A percentile compares a stretch with the other conserved stretches of the same genome.
Evolutionary conservation across 371 early-diverging fungal genomes (phyloP).

Genomic region (Actinomortierella wolfii): DNA sequence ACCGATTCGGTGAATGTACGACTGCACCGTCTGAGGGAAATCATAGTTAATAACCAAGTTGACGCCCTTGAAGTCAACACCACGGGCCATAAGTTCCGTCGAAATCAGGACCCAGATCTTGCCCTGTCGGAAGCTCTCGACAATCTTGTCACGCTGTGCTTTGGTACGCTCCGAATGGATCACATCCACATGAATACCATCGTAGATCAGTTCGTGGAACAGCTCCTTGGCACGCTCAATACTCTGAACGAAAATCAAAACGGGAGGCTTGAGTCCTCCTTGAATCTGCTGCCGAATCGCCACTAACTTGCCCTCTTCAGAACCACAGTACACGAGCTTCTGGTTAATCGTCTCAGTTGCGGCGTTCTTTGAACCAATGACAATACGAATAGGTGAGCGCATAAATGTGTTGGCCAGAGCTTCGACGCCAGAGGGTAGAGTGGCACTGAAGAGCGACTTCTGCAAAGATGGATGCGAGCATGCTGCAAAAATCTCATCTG

Average conservation of each 20-base stretch:
- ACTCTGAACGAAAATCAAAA: conserved; percentile 94
- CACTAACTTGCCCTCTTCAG: conserved; percentile 92
- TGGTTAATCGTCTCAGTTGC: conserved; percentile 93
- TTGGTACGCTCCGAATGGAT: conserved; percentile 94
- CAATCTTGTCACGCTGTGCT: conserved; percentile 88
- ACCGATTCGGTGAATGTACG: conserved; percentile 93
- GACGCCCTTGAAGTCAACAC: conserved; percentile 94
- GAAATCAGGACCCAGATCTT: conserved; percentile 95
- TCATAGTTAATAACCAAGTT: conserved; percentile 95
- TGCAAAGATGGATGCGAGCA: conserved; percentile 77
- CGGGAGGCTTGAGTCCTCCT: conserved; percentile 86
- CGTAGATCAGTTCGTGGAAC: conserved; percentile 94
- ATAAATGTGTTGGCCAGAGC: conserved; percentile 87
- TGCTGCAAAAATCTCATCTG: conserved; percentile 87
- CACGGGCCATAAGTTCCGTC: conserved; percentile 97
- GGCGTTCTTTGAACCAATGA: conserved; percentile 91
- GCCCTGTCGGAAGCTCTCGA: conserved; percentile 89
- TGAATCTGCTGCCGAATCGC: conserved; percentile 89
- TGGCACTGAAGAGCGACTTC: conserved; percentile 94
- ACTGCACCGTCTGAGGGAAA: conserved; percentile 91
- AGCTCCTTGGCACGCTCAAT: conserved; percentile 95
- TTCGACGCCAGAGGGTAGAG: conserved; percentile 92
- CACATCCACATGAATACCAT: conserved; percentile 96
- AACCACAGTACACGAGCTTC: conserved; percentile 89
- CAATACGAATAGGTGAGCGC: conserved; percentile 86